These are phyloP conservation scores for Botrytis fabae DNA, from an alignment of 2,329 filamentous ascomycete species.

Conservation along the genomic window DNA sequence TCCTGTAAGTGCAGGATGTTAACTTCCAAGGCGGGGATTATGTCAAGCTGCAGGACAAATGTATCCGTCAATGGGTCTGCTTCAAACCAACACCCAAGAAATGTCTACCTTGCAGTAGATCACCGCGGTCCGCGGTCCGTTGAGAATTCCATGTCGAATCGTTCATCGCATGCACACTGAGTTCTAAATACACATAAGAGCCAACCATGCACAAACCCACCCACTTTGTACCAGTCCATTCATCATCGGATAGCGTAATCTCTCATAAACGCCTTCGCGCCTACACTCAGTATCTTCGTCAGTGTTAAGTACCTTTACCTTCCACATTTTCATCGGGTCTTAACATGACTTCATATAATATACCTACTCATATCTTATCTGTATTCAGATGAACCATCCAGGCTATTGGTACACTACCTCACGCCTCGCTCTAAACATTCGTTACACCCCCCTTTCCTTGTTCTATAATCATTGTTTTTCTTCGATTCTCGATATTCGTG, in stretches of 20 bases:
- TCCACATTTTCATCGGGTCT: not conserved
- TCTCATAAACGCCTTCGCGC: slow-evolving; percentile 22
- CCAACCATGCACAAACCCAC: slow-evolving; percentile 23
- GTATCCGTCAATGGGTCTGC: slow-evolving; percentile 21
- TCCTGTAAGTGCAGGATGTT: slow-evolving; percentile 23
- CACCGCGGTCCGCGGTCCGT: slow-evolving; percentile 11
- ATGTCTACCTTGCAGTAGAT: slow-evolving; percentile 19
- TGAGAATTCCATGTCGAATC: slow-evolving; percentile 6
- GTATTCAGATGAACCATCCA: not conserved
- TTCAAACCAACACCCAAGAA: slow-evolving; percentile 14
- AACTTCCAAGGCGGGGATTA: slow-evolving; percentile 15
- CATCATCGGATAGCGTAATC: slow-evolving; percentile 22
- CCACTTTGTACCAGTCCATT: not conserved
- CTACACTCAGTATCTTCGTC: slow-evolving; percentile 13
- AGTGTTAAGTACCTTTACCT: slow-evolving; percentile 9
- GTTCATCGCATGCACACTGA: slow-evolving; percentile 7
- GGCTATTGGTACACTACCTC: slow-evolving; percentile 1
- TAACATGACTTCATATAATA: slow-evolving; percentile 9
- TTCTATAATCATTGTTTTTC: not conserved
- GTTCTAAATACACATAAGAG: slow-evolving; percentile 12
- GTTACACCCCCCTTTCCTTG: not conserved
- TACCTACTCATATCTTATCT: not conserved
- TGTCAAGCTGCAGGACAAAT: slow-evolving; percentile 17
- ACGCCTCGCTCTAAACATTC: not conserved
- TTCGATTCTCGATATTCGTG: not conserved